Evolutionary conservation across 352 stramenopile species (phyloP), one percentile per base, ranked within the genome.

Genomic region (Elongisporangium undulatum): DNA sequence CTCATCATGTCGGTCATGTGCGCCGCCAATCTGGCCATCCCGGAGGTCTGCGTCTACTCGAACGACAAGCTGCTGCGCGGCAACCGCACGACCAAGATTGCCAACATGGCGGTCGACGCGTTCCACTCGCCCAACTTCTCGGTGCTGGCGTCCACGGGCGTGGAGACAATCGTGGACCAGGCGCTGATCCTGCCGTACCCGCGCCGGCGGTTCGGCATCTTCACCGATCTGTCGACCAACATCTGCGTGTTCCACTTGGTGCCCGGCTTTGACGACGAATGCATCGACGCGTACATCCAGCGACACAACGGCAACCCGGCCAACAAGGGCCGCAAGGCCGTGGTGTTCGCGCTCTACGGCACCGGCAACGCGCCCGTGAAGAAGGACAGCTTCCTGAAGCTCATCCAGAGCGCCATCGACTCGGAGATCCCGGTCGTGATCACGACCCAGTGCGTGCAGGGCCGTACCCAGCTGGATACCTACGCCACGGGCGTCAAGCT

Each of bases 51-150:
- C 71, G 77, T 98, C 70, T 98, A 98, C 78, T 99, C 98, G 63
- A 95, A 98, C 71, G 92, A 98, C 77, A 91, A 96, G 57, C 72
- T 99, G 23, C 68, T 99, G 51, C 75, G 97, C 23, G 96, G 89
- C n/a, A 98, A 98, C 77, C 81, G 97, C 54, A 92, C 93, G 20
- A 98, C 90, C 58, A 99, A 99, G 79, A 88, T 98, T 24, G 92
- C 98, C 82, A 97, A 96, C 59, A 86, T 94, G 71, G 79, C 77
- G n/a, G 81, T 99, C 16, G 77, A 96, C 61, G 97, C 97, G 19
- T 99, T 98, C 86, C 92, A 98, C 65, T 97, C 90, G 56, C 96
- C 96, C 26, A 99, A 99, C 73, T 96, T 98, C 63, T 90, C 95
- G 21, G 82, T 91, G 6, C 76, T 99, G 16, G 96, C 95, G 15